Evolutionary conservation across 495 filamentous ascomycete species (phyloP).

Genomic region (Corynascus novoguineensis): DNA sequence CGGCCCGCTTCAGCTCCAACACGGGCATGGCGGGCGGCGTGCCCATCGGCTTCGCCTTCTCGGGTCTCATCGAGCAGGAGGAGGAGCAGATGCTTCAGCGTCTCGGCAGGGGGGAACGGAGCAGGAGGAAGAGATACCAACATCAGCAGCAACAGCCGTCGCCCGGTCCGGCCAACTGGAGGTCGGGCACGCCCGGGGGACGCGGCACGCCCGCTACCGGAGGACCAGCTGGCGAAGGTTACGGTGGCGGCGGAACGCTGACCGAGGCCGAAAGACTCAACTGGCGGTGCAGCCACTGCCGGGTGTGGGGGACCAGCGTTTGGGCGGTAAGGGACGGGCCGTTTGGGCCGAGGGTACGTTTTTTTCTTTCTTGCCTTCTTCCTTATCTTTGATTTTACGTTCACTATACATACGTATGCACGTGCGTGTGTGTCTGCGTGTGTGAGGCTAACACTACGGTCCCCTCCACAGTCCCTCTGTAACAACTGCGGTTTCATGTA

Average conservation of each 20-base stretch:
- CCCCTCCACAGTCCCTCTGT: conserved; percentile 66
- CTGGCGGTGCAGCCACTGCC: conserved; percentile 91
- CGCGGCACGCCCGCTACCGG: conserved; percentile 73
- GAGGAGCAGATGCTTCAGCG: conserved; percentile 61
- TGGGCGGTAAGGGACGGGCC: conserved; percentile 96
- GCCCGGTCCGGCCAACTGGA: conserved; percentile 47
- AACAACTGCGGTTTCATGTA: conserved; percentile 88
- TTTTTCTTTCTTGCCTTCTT: background rate
- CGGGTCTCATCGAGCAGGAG: conserved; percentile 57
- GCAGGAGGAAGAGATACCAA: conserved; percentile 93
- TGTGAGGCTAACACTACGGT: conserved; percentile 2
- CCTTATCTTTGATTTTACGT: background rate
- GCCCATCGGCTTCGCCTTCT: conserved; percentile 52
- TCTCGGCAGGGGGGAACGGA: conserved; percentile 82
- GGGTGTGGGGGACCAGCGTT: conserved; percentile 78
- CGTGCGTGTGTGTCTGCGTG: too few species aligned
- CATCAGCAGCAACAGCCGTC: conserved; percentile 86
- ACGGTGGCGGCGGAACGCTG: conserved; percentile 61
- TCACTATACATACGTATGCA: too few species aligned
- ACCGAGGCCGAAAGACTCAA: conserved; percentile 72
- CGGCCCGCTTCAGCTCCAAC: conserved; percentile 82
- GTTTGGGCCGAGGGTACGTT: conserved; percentile 69
- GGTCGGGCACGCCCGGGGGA: conserved; percentile 56
- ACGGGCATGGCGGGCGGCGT: conserved; percentile 64
- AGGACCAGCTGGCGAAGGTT: conserved; percentile 52